Evolutionary conservation across 2,329 filamentous ascomycete species (phyloP), one percentile per base, ranked within the genome.

Genomic region (Pestalotiopsis sp.): DNA sequence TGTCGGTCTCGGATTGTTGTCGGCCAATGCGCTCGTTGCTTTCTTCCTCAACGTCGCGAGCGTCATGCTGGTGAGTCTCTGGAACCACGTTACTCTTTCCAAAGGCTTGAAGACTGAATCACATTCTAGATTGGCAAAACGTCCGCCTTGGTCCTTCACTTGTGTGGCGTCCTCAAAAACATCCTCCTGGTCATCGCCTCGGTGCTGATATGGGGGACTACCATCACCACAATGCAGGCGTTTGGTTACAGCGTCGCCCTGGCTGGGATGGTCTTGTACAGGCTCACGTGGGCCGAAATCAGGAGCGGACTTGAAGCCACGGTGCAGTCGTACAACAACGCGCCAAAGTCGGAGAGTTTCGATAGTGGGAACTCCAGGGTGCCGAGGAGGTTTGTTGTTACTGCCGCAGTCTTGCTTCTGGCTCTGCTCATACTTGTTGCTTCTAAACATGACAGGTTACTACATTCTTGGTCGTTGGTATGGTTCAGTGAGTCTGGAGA

Each of bases 131-230:
- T 97, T 76, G 93, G 94, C 78, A 94, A 93, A 82, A 97, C 94
- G 7, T 97, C 94, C 2, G 92, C 92, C 68, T 88, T 97, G 65
- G 93, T 95, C 75, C 92, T 97, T 83, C 94, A 93, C 41, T 89
- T 97, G 27, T 94, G 91, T 69, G 93, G 94, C 79, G 94, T 97
- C 72, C 88, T 96, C 76, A 97, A 97, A 83, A 93, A 94, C 80
- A 95, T 97, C 70, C 89, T 97, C 69, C 90, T 97, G 67, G 93
- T 97, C 72, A 84, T 87, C 70, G 87, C 90, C 69, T 94, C 92
- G 66, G 92, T 96, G 81, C 79, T 93, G 76, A 90, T 95, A 78
- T 96, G 93, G 91, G 84, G 87, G 73, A 94, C 93, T 68, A 86
- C 89, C 39, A 91, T 96, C 76, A 86, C 90, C 23, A 78, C 82